Percentiles rank a stretch among this genome's conserved stretches.
Conservation (phyloP, 176 grass and related monocot species). For the Bolboschoenus planiculmis region DNA sequence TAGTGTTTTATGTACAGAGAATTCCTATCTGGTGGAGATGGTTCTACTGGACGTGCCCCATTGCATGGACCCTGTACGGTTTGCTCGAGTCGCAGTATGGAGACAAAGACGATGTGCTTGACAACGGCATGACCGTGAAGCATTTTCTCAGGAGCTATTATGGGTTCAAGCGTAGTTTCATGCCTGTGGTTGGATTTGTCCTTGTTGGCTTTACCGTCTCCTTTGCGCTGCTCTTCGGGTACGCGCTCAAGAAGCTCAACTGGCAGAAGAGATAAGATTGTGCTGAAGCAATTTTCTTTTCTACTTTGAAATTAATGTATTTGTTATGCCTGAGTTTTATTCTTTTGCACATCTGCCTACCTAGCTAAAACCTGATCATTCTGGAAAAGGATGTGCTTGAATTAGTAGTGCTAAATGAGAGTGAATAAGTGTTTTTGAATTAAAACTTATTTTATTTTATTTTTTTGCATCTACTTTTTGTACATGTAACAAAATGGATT, state of each 20-base stretch:
- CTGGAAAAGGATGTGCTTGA: neutral
- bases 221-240: conserved; percentile 60
- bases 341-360: neutral
- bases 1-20: conserved; percentile 23
- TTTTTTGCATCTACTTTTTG: neutral
- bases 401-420: neutral
- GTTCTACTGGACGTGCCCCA: conserved; percentile 63
- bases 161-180: conserved; percentile 42
- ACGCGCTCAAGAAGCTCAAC: conserved; percentile 63
- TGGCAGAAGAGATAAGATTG: conserved; percentile 61
- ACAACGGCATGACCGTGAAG: neutral
- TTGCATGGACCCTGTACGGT: conserved; percentile 72
- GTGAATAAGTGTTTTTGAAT: neutral
- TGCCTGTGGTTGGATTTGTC: conserved; percentile 42
- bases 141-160: conserved; percentile 52
- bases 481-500: neutral
- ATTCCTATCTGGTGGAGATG: conserved; percentile 85
- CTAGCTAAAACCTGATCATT: neutral
- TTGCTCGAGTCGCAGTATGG: conserved; percentile 63
- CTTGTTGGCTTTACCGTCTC: conserved; percentile 35
- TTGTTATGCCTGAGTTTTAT: neutral
- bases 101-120: conserved; percentile 27
- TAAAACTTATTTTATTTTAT: neutral
- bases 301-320: neutral
- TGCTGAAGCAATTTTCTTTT: neutral